Evolutionary conservation across 257 asterid genomes (phyloP).

Genomic region (Scutellaria baicalensis): DNA sequence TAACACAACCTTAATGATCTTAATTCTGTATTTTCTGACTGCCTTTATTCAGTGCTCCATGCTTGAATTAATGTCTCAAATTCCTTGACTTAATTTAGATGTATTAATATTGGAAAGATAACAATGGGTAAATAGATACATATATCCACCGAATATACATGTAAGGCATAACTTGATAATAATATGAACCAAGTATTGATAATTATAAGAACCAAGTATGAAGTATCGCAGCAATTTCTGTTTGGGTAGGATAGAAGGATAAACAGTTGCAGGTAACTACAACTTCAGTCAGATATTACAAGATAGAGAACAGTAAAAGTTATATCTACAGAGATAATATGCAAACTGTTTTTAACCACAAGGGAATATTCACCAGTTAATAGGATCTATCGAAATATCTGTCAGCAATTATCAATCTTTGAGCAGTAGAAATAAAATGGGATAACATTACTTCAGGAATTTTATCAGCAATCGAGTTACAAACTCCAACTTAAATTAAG

Average conservation of each 20-base stretch:
- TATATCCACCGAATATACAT: not conserved
- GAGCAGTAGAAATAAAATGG: not conserved
- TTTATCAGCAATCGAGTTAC: not conserved
- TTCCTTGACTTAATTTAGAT: not conserved
- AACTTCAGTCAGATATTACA: not conserved
- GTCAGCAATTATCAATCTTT: not conserved
- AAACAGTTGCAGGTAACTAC: not conserved
- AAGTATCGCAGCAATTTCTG: not conserved
- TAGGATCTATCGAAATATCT: not conserved
- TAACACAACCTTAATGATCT: not conserved
- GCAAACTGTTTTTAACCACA: not conserved
- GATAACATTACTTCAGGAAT: not conserved
- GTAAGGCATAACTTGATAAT: not conserved
- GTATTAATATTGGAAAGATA: not conserved
- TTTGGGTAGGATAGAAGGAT: not conserved
- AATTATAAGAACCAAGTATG: not conserved
- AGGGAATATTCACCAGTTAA: not conserved
- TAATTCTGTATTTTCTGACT: not conserved
- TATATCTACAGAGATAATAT: not conserved
- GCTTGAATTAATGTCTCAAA: not conserved
- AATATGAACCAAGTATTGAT: not conserved
- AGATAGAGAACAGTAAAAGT: not conserved
- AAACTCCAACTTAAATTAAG: not conserved
- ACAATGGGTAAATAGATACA: not conserved
- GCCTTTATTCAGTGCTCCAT: not conserved